These are phyloP conservation scores for Apostasia shenzhenica DNA, from an alignment of 106 monocot species.

Conservation along the genomic window DNA sequence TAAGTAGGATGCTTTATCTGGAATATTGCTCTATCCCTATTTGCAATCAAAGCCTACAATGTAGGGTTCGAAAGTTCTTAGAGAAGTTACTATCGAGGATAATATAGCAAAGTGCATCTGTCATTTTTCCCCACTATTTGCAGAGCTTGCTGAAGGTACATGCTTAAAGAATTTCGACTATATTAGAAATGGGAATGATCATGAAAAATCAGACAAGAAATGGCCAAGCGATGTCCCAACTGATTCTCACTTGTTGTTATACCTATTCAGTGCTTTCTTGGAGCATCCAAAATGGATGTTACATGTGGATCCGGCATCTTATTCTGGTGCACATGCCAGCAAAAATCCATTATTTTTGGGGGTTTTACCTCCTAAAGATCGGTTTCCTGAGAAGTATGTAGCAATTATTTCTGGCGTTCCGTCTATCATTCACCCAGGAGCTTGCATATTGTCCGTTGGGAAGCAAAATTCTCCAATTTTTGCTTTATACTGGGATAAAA, in stretches of 20 bases:
- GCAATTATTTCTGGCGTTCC: slow-evolving; percentile 76
- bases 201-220: slow-evolving; percentile 47
- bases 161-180: slow-evolving; percentile 87
- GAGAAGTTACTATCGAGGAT: not conserved
- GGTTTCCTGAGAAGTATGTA: slow-evolving; percentile 96
- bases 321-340: slow-evolving; percentile 71
- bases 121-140: not conserved
- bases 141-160: slow-evolving; percentile 95
- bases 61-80: not conserved
- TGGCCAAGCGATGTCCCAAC: slow-evolving; percentile 72
- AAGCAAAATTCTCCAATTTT: slow-evolving; percentile 82
- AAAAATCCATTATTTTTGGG: slow-evolving; percentile 92
- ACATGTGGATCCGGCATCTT: slow-evolving; percentile 83
- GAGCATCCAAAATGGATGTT: slow-evolving; percentile 98
- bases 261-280: slow-evolving; percentile 85
- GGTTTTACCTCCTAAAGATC: slow-evolving; percentile 87
- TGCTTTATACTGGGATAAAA: slow-evolving; percentile 90
- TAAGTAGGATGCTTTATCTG: not conserved
- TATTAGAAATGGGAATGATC: slow-evolving; percentile 42
- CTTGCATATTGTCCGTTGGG: slow-evolving; percentile 76
- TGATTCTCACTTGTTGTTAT: slow-evolving; percentile 75
- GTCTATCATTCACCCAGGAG: slow-evolving; percentile 84
- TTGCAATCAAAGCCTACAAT: not conserved
- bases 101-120: not conserved
- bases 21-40: not conserved